These are phyloP conservation scores for Salix exigua DNA, from an alignment of 345 rosid genomes.

Conservation along the genomic window DNA sequence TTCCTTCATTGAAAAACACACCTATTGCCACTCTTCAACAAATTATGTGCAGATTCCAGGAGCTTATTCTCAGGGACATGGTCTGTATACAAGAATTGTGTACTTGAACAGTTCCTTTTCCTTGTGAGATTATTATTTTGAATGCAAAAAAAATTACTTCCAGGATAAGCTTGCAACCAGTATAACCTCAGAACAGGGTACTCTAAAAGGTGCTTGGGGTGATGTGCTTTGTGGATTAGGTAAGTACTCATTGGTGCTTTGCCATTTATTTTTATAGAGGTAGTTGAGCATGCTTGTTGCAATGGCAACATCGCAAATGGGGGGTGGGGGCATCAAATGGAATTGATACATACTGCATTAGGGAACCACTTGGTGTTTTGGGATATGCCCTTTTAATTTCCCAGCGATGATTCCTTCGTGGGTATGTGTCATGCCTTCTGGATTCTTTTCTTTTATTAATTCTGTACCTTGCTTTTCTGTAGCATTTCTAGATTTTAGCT, in stretches of 20 bases:
- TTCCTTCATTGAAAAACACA: constrained; percentile 78
- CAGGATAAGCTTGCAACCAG: constrained; percentile 88
- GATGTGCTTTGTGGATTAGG: constrained; percentile 97
- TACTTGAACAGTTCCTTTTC: not conserved
- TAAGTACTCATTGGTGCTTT: constrained; percentile 22
- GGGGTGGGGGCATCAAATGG: constrained; percentile 87
- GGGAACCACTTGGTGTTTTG: constrained; percentile 96
- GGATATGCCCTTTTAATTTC: constrained; percentile 96
- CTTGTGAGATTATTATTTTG: not conserved
- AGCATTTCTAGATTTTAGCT: not conserved
- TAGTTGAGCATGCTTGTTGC: constrained; percentile 94
- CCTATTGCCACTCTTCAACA: constrained; percentile 85
- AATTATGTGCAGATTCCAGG: constrained; percentile 84
- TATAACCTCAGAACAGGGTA: constrained; percentile 90
- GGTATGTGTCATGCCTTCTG: constrained; percentile 46
- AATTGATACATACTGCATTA: constrained; percentile 82
- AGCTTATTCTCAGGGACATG: constrained; percentile 82
- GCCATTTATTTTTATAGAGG: constrained; percentile 50
- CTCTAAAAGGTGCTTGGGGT: constrained; percentile 91
- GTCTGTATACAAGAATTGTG: constrained; percentile 29
- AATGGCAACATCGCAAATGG: constrained; percentile 93
- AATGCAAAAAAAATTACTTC: not conserved
- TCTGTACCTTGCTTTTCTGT: constrained; percentile 22
- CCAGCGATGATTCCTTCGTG: constrained; percentile 99
- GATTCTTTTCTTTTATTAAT: not conserved